Evolutionary conservation across 2,329 filamentous ascomycete genomes (phyloP).

Genomic region (Aspergillus costaricaensis): DNA sequence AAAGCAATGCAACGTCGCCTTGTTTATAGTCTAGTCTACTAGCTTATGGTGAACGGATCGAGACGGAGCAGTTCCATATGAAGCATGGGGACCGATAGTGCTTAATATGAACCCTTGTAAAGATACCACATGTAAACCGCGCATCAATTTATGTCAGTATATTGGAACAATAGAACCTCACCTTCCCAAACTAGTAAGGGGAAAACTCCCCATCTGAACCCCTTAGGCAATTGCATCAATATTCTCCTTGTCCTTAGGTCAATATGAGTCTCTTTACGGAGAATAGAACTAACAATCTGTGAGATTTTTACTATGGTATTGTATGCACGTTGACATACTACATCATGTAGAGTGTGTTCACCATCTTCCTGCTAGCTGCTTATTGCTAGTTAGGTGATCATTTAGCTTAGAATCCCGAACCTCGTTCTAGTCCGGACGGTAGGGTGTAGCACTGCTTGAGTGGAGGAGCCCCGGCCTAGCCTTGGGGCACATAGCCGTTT

Average conservation of each 20-base stretch:
- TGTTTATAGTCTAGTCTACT: neutral
- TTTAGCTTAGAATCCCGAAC: neutral
- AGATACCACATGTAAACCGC: neutral
- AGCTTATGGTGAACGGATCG: neutral
- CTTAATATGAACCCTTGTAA: neutral
- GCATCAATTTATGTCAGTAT: neutral
- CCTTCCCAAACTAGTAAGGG: too few species aligned
- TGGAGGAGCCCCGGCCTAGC: neutral
- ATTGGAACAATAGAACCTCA: too few species aligned
- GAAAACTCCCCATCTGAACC: neutral
- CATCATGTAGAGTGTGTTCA: neutral
- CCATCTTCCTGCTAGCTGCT: neutral
- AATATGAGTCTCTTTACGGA: neutral
- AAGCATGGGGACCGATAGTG: neutral
- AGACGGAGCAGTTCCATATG: neutral
- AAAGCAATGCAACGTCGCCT: neutral
- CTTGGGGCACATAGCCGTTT: conserved; percentile 21
- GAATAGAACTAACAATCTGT: too few species aligned
- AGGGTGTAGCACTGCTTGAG: neutral
- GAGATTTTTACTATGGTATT: too few species aligned
- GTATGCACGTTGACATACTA: too few species aligned
- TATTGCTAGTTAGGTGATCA: neutral
- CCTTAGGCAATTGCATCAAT: neutral
- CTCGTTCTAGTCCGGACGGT: neutral
- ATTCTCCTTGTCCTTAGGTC: neutral